These are phyloP conservation scores for Linaria vulgaris DNA, from an alignment of 257 asterid species.

Conservation along the genomic window DNA sequence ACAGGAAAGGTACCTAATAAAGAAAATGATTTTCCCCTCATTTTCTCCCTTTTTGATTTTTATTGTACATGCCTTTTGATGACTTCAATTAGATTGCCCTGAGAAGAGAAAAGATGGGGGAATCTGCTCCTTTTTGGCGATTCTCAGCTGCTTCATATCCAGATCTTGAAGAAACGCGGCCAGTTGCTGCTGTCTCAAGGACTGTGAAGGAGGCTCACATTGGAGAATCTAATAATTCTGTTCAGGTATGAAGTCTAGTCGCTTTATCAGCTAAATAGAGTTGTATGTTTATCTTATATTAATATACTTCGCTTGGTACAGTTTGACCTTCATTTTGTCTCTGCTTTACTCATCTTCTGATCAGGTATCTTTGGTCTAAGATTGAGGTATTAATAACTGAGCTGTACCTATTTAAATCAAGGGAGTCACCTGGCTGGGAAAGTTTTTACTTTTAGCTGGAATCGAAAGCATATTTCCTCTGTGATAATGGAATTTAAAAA, in stretches of 20 bases:
- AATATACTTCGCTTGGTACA: constrained; percentile 3
- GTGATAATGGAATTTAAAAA: too few species aligned
- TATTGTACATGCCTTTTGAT: constrained; percentile 14
- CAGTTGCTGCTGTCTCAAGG: constrained; percentile 44
- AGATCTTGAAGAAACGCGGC: constrained; percentile 71
- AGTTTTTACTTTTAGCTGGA: too few species aligned
- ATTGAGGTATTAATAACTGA: neutral
- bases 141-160: constrained; percentile 99
- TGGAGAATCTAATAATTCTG: constrained; percentile 52
- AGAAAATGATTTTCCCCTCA: constrained; percentile 5
- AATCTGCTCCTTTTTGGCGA: constrained; percentile 98
- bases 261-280: constrained; percentile 12
- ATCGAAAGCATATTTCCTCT: too few species aligned
- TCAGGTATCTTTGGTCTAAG: neutral
- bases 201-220: constrained; percentile 31
- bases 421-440: too few species aligned
- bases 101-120: constrained; percentile 97
- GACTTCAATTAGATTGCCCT: constrained; percentile 71
- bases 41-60: constrained; percentile 9
- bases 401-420: too few species aligned
- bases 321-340: neutral
- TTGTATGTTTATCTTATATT: neutral
- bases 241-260: constrained; percentile 51
- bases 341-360: neutral
- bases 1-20: constrained; percentile 74